These are phyloP conservation scores for Rachicladosporium sp. DNA, from an alignment of 2,329 filamentous ascomycete species.

Conservation along the genomic window DNA sequence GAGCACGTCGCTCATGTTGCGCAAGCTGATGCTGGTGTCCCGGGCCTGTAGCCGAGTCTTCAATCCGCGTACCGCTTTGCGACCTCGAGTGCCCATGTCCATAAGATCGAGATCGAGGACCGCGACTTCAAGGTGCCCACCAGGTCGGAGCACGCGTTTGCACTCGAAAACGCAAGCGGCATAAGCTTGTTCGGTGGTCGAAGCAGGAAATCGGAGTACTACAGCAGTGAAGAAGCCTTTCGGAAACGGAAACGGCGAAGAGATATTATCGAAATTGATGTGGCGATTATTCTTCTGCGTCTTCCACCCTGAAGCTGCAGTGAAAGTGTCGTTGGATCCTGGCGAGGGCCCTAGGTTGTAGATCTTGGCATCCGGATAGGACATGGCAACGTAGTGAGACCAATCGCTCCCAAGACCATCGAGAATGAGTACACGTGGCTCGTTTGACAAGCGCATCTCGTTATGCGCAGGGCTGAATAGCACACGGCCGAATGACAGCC, in stretches of 20 bases:
- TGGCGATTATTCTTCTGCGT: slow-evolving; percentile 56
- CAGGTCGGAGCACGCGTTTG: slow-evolving; percentile 64
- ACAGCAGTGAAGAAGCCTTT: slow-evolving; percentile 63
- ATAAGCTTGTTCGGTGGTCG: slow-evolving; percentile 55
- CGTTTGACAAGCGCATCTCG: slow-evolving; percentile 46
- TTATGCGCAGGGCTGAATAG: slow-evolving; percentile 70
- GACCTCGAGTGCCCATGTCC: slow-evolving; percentile 64
- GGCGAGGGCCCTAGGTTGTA: slow-evolving; percentile 47
- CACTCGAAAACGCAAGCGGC: slow-evolving; percentile 61
- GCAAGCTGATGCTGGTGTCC: slow-evolving; percentile 48
- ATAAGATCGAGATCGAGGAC: slow-evolving; percentile 70
- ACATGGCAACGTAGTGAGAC: slow-evolving; percentile 76
- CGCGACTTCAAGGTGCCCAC: slow-evolving; percentile 66
- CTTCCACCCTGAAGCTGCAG: slow-evolving; percentile 5
- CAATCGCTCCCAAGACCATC: slow-evolving; percentile 83
- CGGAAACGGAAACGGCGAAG: slow-evolving; percentile 60
- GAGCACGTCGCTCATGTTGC: slow-evolving; percentile 41
- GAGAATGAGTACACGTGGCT: slow-evolving; percentile 60
- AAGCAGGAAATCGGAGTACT: slow-evolving; percentile 64
- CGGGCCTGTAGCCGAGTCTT: slow-evolving; percentile 57
- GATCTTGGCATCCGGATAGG: slow-evolving; percentile 61
- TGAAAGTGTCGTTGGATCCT: not conserved
- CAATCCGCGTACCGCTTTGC: slow-evolving; percentile 55
- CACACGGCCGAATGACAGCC: slow-evolving; percentile 74
- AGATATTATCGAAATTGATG: slow-evolving; percentile 52